These are phyloP conservation scores for Coniochaeta pulveracea DNA, from an alignment of 2,329 filamentous ascomycete genomes.

Conservation along the genomic window DNA sequence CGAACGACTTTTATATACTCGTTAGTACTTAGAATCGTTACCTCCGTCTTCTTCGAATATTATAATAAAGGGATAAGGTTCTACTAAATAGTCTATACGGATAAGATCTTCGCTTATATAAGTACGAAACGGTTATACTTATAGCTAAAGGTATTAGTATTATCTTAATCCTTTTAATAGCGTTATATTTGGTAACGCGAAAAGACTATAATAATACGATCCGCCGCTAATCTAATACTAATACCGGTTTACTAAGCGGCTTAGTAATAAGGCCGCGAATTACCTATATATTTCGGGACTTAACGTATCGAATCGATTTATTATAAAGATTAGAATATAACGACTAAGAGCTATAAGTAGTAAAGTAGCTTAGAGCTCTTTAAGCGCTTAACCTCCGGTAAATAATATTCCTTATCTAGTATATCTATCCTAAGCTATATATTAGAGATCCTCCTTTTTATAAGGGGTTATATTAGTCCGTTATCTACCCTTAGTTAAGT, in stretches of 20 bases:
- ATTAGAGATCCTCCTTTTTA: neutral
- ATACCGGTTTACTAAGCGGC: constrained; percentile 2
- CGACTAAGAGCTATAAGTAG: neutral
- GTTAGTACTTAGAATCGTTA: constrained; percentile 4
- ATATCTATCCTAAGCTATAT: neutral
- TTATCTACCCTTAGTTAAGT: neutral
- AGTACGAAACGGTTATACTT: constrained; percentile 5
- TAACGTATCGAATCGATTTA: constrained; percentile 5
- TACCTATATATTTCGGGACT: constrained; percentile 3
- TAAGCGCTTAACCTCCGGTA: neutral
- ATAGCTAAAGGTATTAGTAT: constrained; percentile 6
- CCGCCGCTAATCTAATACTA: constrained; percentile 3
- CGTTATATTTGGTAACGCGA: constrained; percentile 4
- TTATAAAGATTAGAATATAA: constrained; percentile 5
- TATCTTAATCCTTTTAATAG: constrained; percentile 4
- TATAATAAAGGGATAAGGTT: neutral
- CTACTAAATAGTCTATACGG: constrained; percentile 5
- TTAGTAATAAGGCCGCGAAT: neutral
- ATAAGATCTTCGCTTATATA: constrained; percentile 3
- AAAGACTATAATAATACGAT: constrained; percentile 5
- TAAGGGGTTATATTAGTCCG: neutral
- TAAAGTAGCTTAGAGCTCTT: neutral
- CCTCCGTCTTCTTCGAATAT: constrained; percentile 4
- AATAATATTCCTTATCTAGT: neutral
- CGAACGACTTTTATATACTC: constrained; percentile 5